A percentile compares a stretch with the other conserved stretches of the same genome.
These are phyloP conservation scores for Spatholobus suberectus DNA, from an alignment of 306 rosid genomes.

Conservation along the genomic window DNA sequence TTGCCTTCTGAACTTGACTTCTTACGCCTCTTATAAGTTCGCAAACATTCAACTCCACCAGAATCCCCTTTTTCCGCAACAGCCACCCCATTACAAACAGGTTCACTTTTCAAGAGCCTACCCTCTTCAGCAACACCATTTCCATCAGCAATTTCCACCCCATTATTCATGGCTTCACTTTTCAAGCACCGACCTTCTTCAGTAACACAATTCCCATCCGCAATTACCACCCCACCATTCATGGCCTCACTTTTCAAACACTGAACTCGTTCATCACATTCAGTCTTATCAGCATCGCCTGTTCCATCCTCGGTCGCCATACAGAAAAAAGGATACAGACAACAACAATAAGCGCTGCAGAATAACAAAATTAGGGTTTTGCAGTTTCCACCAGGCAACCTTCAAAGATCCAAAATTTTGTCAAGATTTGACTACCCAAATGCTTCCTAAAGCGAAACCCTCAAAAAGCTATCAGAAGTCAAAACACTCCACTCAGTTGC, in stretches of 20 bases:
- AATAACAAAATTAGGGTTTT: constrained; percentile 2
- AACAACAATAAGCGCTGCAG: not conserved
- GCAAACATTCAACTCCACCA: constrained; percentile 34
- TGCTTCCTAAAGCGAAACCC: not conserved
- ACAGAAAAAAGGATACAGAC: not conserved
- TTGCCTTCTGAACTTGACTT: constrained; percentile 46
- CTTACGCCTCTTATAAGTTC: constrained; percentile 77
- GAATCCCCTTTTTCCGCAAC: not conserved
- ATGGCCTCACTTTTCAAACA: not conserved
- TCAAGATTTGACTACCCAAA: not conserved
- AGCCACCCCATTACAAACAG: not conserved
- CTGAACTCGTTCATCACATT: not conserved
- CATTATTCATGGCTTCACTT: not conserved
- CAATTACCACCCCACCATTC: not conserved
- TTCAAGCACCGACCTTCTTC: not conserved
- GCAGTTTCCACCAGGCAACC: not conserved
- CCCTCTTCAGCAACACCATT: not conserved
- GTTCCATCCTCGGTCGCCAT: not conserved
- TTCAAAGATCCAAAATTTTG: not conserved
- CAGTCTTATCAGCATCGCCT: not conserved
- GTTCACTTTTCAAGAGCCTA: not conserved
- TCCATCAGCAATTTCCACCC: not conserved
- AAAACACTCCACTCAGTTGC: not conserved
- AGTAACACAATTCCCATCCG: not conserved
- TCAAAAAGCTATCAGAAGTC: not conserved